Evolutionary conservation across 495 filamentous ascomycete genomes (phyloP).

Genomic region (Chaetomium tenue): DNA sequence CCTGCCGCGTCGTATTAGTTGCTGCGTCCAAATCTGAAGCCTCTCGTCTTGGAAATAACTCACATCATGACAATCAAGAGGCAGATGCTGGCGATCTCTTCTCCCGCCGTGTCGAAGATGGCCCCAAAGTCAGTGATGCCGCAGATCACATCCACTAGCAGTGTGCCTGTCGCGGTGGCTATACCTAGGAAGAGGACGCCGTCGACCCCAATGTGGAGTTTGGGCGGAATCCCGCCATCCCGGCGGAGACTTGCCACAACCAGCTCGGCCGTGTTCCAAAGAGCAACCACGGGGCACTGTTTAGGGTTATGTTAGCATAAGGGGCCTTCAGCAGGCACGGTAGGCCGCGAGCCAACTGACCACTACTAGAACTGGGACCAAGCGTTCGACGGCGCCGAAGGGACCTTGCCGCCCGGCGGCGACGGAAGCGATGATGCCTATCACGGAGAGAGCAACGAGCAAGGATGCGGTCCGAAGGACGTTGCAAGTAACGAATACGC

Average conservation of each 20-base stretch:
- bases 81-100: constrained; percentile 19
- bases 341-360: not conserved
- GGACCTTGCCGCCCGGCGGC: not conserved
- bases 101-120: not conserved
- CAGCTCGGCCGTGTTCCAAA: constrained; percentile 29
- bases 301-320: not conserved
- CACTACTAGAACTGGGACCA: constrained; percentile 19
- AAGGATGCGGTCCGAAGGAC: constrained; percentile 26
- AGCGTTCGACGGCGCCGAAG: not conserved
- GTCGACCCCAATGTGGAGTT: constrained; percentile 20
- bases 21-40: not conserved
- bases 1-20: constrained; percentile 9
- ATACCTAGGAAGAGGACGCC: constrained; percentile 16
- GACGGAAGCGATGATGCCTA: constrained; percentile 10
- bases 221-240: constrained; percentile 23
- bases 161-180: constrained; percentile 1
- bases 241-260: constrained; percentile 2
- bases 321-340: not conserved
- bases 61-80: constrained; percentile 24
- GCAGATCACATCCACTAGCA: constrained; percentile 22
- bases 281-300: constrained; percentile 19
- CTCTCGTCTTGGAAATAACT: not conserved
- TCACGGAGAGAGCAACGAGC: constrained; percentile 17
- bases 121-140: not conserved
- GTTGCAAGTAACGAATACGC: constrained; percentile 20